Base-by-base conservation (phyloP, 169 alveolate genomes). In the Babesia bovis region DNA sequence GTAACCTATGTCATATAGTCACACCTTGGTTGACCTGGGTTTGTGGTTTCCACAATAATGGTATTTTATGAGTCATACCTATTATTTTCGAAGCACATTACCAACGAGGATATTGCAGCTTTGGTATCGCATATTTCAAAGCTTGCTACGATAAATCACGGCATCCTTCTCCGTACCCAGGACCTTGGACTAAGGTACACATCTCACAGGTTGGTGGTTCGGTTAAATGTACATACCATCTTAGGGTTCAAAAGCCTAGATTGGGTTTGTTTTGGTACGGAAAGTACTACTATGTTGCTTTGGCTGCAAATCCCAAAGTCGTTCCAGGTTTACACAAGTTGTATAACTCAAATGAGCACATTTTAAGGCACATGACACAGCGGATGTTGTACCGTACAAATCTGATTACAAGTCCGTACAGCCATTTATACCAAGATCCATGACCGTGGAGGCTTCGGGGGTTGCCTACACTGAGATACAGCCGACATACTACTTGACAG, bases 261-360 rank as follows among this genome's bases (percentile, higher is more conserved):
- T 88, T 88, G 47, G 93, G 93, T 4, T 66, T 85, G 36, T 88
- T 84, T 52, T 83, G 90, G 83, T 88, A 84, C 82, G 93, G 91
- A 45, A 88, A 88, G 75, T 88, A 82, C 75, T 88, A 79, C 56
- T 88, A 88, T 63, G 79, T 88, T 51, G 90, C 93, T 9, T 49
- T 84, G 50, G 87, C 87, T 53, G 90, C 93, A 21, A 61, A 88
- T 47, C 86, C 91, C 33, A 79, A 70, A 75, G 82, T 87, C 32
- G 84, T 88, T 9, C 87, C 87, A 28, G 89, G 83, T 32, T 49
- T 88, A 44, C 85, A 88, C 87, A 88, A 84, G 53, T 75, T 88
- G 35, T 84, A 76, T 51, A 85, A 84, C 65, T 84, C 91, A 45
- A 79, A 88, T 77, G 85, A 85, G 23, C 76, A 55, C 78, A 63